These are phyloP conservation scores for Neoscytalidium dimidiatum DNA, from an alignment of 2,329 filamentous ascomycete genomes.

Conservation along the genomic window DNA sequence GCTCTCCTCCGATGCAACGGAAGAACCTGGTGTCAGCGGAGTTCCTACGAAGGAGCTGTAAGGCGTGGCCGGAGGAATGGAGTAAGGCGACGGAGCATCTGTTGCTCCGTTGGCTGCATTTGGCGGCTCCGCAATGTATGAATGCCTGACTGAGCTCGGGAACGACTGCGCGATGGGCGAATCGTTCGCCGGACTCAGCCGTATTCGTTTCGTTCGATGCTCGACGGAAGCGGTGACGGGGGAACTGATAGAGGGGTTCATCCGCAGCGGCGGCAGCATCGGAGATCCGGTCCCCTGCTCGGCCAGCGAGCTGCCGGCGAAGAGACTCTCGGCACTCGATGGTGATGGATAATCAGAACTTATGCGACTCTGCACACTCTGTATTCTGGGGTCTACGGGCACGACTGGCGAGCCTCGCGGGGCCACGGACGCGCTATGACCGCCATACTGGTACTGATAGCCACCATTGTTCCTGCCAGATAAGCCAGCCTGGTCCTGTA, in stretches of 20 bases:
- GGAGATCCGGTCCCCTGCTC: neutral
- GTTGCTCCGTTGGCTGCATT: conserved; percentile 19
- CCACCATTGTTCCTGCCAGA: neutral
- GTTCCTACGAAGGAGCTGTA: conserved; percentile 47
- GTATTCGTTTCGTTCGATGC: conserved; percentile 37
- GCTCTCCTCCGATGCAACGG: conserved; percentile 38
- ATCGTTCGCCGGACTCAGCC: conserved; percentile 29
- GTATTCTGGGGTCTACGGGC: conserved; percentile 18
- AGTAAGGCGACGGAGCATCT: conserved; percentile 41
- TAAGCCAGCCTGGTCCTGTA: neutral
- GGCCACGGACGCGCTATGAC: neutral
- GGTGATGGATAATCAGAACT: conserved; percentile 31
- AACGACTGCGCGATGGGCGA: conserved; percentile 1
- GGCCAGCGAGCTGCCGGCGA: neutral
- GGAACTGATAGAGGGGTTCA: neutral
- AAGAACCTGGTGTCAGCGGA: conserved; percentile 48
- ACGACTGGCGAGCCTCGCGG: neutral
- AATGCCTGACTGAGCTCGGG: neutral
- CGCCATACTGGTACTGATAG: neutral
- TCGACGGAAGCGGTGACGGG: conserved; percentile 24
- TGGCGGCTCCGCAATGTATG: neutral
- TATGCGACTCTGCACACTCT: neutral
- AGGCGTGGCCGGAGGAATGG: conserved; percentile 36
- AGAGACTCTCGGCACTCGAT: neutral
- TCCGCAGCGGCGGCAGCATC: conserved; percentile 16